A percentile compares a stretch with the other conserved stretches of the same genome.
Conservation (phyloP, 225 moss, liverwort and hornwort genomes). For the Rhytidiadelphus loreus region DNA sequence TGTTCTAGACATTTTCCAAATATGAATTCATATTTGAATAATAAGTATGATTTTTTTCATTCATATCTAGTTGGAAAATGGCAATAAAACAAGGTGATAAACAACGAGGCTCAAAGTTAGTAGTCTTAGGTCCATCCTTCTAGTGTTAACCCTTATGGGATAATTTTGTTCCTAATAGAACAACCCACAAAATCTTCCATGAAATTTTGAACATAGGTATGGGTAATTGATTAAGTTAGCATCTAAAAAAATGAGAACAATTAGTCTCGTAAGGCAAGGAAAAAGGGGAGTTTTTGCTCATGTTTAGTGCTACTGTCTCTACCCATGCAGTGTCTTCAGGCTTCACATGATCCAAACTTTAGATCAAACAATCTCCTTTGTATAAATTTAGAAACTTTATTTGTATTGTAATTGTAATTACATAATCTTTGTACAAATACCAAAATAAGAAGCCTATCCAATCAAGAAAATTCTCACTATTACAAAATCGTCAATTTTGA, state of each 20-base stretch:
- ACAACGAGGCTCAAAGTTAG: not conserved
- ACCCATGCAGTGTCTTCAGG: accelerated
- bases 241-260: accelerated
- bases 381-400: not conserved
- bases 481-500: not conserved
- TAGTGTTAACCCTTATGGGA: accelerated
- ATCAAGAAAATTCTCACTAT: not conserved
- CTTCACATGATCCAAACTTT: not conserved
- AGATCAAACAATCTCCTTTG: not conserved
- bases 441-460: accelerated
- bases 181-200: not conserved
- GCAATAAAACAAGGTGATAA: not conserved
- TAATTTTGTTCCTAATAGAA: accelerated
- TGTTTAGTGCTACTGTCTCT: accelerated
- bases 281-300: not conserved
- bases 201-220: accelerated
- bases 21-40: not conserved
- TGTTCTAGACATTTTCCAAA: no score
- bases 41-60: not conserved
- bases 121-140: not conserved
- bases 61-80: not conserved
- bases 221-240: accelerated
- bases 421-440: not conserved
- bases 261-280: not conserved
- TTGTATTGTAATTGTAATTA: not conserved